Base-by-base conservation (phyloP, 352 stramenopile genomes). In the Chrysophaeum taylorii region DNA sequence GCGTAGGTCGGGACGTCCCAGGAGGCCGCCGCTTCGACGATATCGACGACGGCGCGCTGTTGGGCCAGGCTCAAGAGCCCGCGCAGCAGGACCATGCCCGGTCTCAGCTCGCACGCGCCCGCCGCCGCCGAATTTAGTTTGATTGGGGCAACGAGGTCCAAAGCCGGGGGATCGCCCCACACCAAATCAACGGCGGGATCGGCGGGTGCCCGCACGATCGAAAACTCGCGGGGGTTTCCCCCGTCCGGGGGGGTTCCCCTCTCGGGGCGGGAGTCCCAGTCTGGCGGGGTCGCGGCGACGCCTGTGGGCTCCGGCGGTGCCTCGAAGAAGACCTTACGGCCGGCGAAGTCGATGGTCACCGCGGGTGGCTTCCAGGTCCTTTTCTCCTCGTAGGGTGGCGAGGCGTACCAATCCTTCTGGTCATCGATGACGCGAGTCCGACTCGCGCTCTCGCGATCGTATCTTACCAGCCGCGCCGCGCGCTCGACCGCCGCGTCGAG, bases 1-100 rank as follows among this genome's bases (percentile, higher is more conserved):
- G 82, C 82, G 68, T 87, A 89, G 63, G 80, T 85, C 12, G 83
- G 83, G n/a, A n/a, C n/a, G n/a, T n/a, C n/a, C 52, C 81, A 84
- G 70, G 87, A 89, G 69, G 87, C 87, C 0, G 81, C 82, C 5
- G 82, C 81, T 37, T 60, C 18, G 12, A 68, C 70, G 36, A 85
- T 27, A 0, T 82, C 83, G 71, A 87, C 45, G 45, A 57, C 45
- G 12, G 45, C 45, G 18, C 23, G 45, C 45, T 57, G 45, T 25
- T 18, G 18, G 12, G n/a, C 45, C 7, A 27, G 9, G 23, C 18
- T 5, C 9, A 57, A 25, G 9, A 25, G 18, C 9, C 45, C 45
- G 9, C 45, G 45, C 9, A 57, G 45, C 9, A 57, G 45, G 45
- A 57, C 45, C 18, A 57, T 18, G 23, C 45, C 45, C 45, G 45